Evolutionary conservation across 1,284 basidiomycete species (phyloP).

Genomic region (Trametes sp.): DNA sequence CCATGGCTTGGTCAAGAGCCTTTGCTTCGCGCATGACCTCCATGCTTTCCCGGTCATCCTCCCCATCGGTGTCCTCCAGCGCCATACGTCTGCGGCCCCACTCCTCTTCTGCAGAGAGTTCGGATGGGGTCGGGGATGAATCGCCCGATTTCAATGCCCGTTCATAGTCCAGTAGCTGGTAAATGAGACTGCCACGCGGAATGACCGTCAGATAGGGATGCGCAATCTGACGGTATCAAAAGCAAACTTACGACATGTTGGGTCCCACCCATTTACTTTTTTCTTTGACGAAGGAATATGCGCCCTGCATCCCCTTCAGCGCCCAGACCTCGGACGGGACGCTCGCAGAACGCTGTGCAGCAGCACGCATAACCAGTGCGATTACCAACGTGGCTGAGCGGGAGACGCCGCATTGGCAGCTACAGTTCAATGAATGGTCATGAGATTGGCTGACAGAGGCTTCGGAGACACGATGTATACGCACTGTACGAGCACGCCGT

Average conservation of each 20-base stretch:
- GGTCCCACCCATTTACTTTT: constrained; percentile 91
- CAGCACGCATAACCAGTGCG: constrained; percentile 94
- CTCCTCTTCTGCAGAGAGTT: constrained; percentile 76
- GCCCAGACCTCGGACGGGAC: constrained; percentile 79
- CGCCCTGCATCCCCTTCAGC: constrained; percentile 91
- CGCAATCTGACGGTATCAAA: constrained; percentile 20
- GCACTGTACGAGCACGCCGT: constrained; percentile 89
- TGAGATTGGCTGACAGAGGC: constrained; percentile 17
- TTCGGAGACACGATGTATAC: constrained; percentile 43
- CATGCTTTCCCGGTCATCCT: constrained; percentile 61
- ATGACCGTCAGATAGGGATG: constrained; percentile 11
- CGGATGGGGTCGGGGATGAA: constrained; percentile 58
- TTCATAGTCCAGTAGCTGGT: constrained; percentile 95
- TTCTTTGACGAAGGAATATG: constrained; percentile 90
- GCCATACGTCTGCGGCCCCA: constrained; percentile 79
- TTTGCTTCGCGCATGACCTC: constrained; percentile 75
- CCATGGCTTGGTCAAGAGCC: constrained; percentile 84
- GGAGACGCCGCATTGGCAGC: constrained; percentile 97
- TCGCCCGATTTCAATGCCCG: constrained; percentile 70
- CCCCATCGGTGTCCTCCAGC: constrained; percentile 65
- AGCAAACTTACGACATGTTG: constrained; percentile 88
- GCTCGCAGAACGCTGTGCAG: constrained; percentile 71
- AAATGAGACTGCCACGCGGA: constrained; percentile 78
- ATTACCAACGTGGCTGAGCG: constrained; percentile 93
- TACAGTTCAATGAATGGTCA: constrained; percentile 43